These are phyloP conservation scores for Cyclotella choctawhatcheeana DNA, from an alignment of 108 stramenopile species.

Conservation along the genomic window DNA sequence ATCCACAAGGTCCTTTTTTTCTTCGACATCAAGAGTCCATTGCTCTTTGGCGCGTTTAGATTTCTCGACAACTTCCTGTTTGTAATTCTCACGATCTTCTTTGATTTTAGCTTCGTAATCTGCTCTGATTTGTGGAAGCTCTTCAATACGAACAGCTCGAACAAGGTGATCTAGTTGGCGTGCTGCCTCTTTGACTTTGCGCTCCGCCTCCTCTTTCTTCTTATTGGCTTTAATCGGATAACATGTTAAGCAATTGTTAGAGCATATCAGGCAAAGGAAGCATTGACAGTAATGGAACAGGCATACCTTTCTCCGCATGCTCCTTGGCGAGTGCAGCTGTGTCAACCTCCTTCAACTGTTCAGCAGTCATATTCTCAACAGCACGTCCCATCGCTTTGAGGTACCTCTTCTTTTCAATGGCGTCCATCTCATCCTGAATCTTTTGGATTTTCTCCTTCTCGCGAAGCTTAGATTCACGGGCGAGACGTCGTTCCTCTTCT, in stretches of 20 bases:
- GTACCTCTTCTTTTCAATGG: constrained; percentile 79
- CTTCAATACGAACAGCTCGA: constrained; percentile 95
- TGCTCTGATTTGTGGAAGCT: constrained; percentile 86
- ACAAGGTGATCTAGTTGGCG: constrained; percentile 91
- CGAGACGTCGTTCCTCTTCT: constrained; percentile 86
- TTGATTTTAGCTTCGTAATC: constrained; percentile 74
- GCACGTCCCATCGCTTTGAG: constrained; percentile 84
- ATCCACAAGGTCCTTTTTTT: constrained; percentile 60
- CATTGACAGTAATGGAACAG: no score
- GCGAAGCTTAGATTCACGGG: constrained; percentile 74
- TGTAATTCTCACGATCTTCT: constrained; percentile 72
- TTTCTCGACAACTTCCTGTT: constrained; percentile 74
- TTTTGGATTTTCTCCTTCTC: constrained; percentile 91
- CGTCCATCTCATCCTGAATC: constrained; percentile 90
- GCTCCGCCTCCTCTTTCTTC: constrained; percentile 88
- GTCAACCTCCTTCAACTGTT: constrained; percentile 67
- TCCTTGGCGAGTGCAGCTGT: constrained; percentile 82
- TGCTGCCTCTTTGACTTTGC: constrained; percentile 84
- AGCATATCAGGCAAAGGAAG: no score
- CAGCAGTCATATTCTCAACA: constrained; percentile 89
- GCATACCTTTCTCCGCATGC: constrained; percentile 85
- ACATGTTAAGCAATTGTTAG: no score
- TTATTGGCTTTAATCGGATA: no score
- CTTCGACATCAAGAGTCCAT: constrained; percentile 80
- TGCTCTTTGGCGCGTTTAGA: constrained; percentile 66